These are phyloP conservation scores for Ehretia macrophylla DNA, from an alignment of 257 asterid species.

Conservation along the genomic window DNA sequence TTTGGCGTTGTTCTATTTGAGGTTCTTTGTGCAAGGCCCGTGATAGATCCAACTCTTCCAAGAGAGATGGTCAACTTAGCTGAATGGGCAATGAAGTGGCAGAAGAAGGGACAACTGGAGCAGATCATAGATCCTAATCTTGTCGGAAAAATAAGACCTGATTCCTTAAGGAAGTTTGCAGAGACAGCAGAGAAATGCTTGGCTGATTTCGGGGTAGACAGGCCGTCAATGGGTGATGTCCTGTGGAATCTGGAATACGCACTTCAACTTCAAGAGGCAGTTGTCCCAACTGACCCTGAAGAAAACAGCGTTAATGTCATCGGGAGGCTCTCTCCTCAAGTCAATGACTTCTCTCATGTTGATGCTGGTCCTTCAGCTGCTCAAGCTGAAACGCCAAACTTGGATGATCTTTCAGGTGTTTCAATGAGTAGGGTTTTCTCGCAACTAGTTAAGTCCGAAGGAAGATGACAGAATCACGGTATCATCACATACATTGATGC, in stretches of 20 bases:
- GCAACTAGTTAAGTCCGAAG: slow-evolving; percentile 68
- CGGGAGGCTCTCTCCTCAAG: slow-evolving; percentile 52
- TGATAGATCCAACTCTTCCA: slow-evolving; percentile 71
- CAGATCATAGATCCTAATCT: slow-evolving; percentile 54
- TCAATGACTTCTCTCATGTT: slow-evolving; percentile 26
- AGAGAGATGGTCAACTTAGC: slow-evolving; percentile 85
- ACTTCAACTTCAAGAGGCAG: slow-evolving; percentile 70
- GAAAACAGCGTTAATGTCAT: slow-evolving; percentile 66
- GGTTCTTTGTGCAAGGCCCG: slow-evolving; percentile 79
- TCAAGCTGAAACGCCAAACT: slow-evolving; percentile 32
- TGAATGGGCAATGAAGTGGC: slow-evolving; percentile 85
- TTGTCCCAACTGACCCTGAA: slow-evolving; percentile 53
- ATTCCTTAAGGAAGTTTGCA: slow-evolving; percentile 69
- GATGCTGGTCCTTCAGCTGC: slow-evolving; percentile 33
- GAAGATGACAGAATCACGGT: slow-evolving; percentile 35
- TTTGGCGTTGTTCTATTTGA: slow-evolving; percentile 73
- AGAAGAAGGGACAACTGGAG: slow-evolving; percentile 66
- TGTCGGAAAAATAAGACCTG: slow-evolving; percentile 52
- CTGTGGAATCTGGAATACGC: slow-evolving; percentile 82
- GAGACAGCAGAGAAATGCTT: slow-evolving; percentile 83
- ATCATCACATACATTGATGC: background rate
- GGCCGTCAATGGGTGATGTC: slow-evolving; percentile 84
- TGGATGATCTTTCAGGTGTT: slow-evolving; percentile 55
- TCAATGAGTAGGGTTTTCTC: slow-evolving; percentile 74
- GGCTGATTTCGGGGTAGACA: slow-evolving; percentile 69